Evolutionary conservation across 129 eudicot species (phyloP), one percentile per base, ranked within the genome.

Genomic region (Lactuca saligna): DNA sequence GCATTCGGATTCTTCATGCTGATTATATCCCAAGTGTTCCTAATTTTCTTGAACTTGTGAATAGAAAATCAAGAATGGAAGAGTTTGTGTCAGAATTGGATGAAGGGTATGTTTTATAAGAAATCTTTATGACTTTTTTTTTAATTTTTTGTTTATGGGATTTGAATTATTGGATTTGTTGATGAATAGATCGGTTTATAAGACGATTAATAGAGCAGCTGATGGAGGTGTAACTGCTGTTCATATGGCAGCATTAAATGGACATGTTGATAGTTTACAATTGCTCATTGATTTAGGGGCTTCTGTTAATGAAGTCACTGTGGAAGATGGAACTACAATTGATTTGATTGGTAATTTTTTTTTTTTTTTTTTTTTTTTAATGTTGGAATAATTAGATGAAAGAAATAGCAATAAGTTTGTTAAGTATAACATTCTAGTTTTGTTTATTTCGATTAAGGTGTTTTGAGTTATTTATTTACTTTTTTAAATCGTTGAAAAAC

Each of bases 181-280:
- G 34, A 56, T 65, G 17, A 13, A 55, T 48, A 91, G 97, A 57
- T 86, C 94, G 12, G 87, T 91, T 13, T 44, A 55, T 70, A 84
- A 88, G 79, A 86, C 81, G 75, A 82, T 88, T 32, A 88, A 86
- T 71, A 78, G 80, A 70, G 65, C 95, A 34, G 94, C 94, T 3
- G 97, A 88, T 80, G 97, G 97, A 56, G 97, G 97, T 16, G 81
- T 91, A 49, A 88, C 96, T 8, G 91, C 97, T 62, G 95, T 91
- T 77, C 97, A 91, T 88, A 91, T 91, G 97, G 96, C 97, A 64
- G 95, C 97, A 25, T 68, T 91, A 54, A 91, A 91, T 72, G 94
- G 97, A 51, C 96, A 91, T 72, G 70, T 59, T 54, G 97, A 88
- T 57, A 72, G 81, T 17, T 76, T 91, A 25, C 97, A 86, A 51